Percentiles rank a stretch among this genome's conserved stretches.
Conservation (phyloP, 1,139 yeast genomes). For the Taiozyma sp. region DNA sequence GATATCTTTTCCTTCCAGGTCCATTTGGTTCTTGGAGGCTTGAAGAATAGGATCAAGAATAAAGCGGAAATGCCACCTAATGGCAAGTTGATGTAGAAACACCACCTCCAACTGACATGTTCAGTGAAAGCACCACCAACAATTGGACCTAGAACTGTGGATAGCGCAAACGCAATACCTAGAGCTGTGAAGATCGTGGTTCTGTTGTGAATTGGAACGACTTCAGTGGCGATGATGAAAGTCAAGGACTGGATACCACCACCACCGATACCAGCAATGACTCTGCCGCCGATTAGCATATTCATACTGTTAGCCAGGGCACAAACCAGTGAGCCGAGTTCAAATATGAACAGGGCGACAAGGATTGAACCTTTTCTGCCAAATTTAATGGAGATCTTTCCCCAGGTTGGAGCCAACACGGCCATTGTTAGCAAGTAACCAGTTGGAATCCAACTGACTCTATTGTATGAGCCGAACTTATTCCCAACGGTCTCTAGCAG, state of each 20-base stretch:
- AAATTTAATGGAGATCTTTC: constrained; percentile 53
- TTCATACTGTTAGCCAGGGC: constrained; percentile 54
- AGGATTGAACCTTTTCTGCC: constrained; percentile 54
- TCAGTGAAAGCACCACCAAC: constrained; percentile 65
- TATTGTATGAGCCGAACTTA: constrained; percentile 47
- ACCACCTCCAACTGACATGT: constrained; percentile 72
- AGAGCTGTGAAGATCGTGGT: constrained; percentile 46
- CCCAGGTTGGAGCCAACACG: constrained; percentile 54
- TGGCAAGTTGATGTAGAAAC: constrained; percentile 69
- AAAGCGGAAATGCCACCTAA: constrained; percentile 54
- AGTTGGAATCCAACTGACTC: constrained; percentile 56
- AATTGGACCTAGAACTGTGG: constrained; percentile 60
- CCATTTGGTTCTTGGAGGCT: constrained; percentile 51
- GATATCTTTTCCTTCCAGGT: constrained; percentile 36
- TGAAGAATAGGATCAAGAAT: constrained; percentile 43
- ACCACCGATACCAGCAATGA: constrained; percentile 67
- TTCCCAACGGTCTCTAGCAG: constrained; percentile 50
- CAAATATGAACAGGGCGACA: constrained; percentile 49
- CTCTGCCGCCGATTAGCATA: constrained; percentile 65
- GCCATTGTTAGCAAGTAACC: constrained; percentile 60
- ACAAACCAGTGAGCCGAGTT: constrained; percentile 55
- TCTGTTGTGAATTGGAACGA: constrained; percentile 53
- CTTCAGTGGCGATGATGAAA: constrained; percentile 53
- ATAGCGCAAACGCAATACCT: constrained; percentile 49
- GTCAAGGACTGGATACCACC: constrained; percentile 63